phyloP scores from a whole-genome alignment of 176 grass and related monocot species.

The Oryza meyeriana region DNA sequence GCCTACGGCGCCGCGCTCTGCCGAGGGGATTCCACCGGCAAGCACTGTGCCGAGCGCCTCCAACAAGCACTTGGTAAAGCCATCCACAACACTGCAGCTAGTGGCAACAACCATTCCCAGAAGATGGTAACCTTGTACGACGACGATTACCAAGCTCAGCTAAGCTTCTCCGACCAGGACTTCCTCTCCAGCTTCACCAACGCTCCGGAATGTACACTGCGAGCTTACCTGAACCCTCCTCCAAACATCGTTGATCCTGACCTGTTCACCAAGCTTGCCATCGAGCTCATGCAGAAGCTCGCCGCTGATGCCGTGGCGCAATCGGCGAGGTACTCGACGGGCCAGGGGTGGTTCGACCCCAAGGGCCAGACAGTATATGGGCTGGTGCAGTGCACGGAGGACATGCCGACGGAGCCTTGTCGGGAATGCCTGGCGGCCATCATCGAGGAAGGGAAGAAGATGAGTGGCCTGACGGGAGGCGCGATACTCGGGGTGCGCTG shows the following conservation, averaged over 20 bases:
- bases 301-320: neutral
- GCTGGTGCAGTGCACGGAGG: conserved; percentile 42
- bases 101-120: neutral
- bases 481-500: conserved; percentile 21
- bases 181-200: conserved; percentile 30
- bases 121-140: conserved; percentile 21
- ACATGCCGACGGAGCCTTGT: conserved; percentile 7
- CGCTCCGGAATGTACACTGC: neutral
- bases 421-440: neutral
- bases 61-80: neutral
- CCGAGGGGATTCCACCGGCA: neutral
- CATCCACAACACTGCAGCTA: neutral
- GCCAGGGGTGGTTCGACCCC: conserved; percentile 19
- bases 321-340: conserved; percentile 21
- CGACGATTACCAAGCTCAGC: conserved; percentile 9
- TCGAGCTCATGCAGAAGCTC: conserved; percentile 21
- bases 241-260: neutral
- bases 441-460: neutral
- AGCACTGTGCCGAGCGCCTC: neutral
- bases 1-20: conserved; percentile 23
- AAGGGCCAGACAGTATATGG: conserved; percentile 28
- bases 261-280: neutral
- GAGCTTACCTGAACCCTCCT: conserved; percentile 16
- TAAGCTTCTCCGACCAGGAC: conserved; percentile 40
- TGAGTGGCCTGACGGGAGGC: conserved; percentile 16